phyloP scores from a whole-genome alignment of 176 grass and related monocot genomes.

The Ensete ventricosum region DNA sequence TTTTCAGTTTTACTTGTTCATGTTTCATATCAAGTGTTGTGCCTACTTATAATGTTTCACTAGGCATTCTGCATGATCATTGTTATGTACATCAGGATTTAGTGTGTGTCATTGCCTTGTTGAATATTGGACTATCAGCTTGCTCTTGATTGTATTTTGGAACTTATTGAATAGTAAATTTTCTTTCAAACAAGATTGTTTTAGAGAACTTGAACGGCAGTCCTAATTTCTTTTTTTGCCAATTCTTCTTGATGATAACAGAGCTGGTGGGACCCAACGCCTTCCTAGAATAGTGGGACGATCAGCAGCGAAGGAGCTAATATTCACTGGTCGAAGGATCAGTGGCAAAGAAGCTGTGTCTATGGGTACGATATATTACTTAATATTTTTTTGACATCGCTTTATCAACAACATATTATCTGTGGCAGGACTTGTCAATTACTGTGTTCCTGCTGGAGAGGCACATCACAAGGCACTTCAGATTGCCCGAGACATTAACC shows the following conservation, averaged over 20 bases:
- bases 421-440: conserved; percentile 70
- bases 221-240: no score
- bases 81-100: no score
- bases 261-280: conserved; percentile 79
- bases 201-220: no score
- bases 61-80: no score
- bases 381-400: neutral
- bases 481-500: conserved; percentile 67
- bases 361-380: conserved; percentile 29
- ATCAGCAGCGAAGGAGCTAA: conserved; percentile 76
- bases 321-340: conserved; percentile 77
- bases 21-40: no score
- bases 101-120: no score
- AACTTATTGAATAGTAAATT: no score
- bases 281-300: conserved; percentile 86
- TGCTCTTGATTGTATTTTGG: no score
- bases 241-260: conserved; percentile 4
- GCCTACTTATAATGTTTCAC: no score
- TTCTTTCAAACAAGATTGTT: no score
- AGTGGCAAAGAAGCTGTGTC: conserved; percentile 62
- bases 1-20: no score
- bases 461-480: conserved; percentile 68
- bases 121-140: no score
- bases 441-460: conserved; percentile 61
- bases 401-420: conserved; percentile 8